Percentiles rank a stretch among this genome's conserved stretches.
Conservation (phyloP, 1,284 basidiomycete species). For the Austroboletus rostrupii region DNA sequence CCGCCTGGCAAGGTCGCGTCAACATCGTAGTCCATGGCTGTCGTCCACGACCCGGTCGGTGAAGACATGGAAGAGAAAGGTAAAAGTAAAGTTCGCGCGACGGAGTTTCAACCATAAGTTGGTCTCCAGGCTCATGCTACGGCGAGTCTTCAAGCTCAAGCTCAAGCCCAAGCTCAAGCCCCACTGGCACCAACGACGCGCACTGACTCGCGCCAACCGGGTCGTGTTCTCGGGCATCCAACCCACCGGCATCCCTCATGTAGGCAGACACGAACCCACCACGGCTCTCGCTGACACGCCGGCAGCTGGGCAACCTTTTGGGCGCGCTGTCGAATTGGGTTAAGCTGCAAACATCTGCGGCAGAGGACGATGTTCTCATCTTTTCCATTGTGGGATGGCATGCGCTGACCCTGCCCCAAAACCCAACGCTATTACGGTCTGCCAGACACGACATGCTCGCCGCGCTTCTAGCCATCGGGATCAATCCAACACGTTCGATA, state of each 20-base stretch:
- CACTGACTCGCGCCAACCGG: slow-evolving; percentile 11
- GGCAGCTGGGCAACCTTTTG: slow-evolving; percentile 88
- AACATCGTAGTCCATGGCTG: slow-evolving; percentile 18
- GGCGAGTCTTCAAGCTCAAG: too few relatives aligned
- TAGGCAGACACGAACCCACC: slow-evolving; percentile 33
- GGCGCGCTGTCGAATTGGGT: slow-evolving; percentile 91
- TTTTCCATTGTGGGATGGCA: slow-evolving; percentile 93
- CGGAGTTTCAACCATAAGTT: slow-evolving; percentile 33
- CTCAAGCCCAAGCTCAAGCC: not conserved
- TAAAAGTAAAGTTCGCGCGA: not conserved
- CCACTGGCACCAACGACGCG: slow-evolving; percentile 1
- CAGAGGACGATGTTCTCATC: slow-evolving; percentile 59
- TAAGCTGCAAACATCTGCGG: slow-evolving; percentile 62
- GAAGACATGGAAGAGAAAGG: slow-evolving; percentile 6
- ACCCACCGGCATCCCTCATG: slow-evolving; percentile 84
- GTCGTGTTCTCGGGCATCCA: slow-evolving; percentile 82
- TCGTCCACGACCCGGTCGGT: slow-evolving; percentile 5
- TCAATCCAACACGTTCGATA: slow-evolving; percentile 74
- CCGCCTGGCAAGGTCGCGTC: slow-evolving; percentile 45
- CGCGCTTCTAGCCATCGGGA: slow-evolving; percentile 78
- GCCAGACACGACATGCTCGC: slow-evolving; percentile 82
- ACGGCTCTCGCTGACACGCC: slow-evolving; percentile 4
- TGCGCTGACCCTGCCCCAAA: slow-evolving; percentile 87
- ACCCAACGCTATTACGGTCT: slow-evolving; percentile 57
- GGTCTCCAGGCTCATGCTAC: too few relatives aligned